Conservation (phyloP, 192 early-diverging fungal genomes). For the Coemansia sp. region DNA sequence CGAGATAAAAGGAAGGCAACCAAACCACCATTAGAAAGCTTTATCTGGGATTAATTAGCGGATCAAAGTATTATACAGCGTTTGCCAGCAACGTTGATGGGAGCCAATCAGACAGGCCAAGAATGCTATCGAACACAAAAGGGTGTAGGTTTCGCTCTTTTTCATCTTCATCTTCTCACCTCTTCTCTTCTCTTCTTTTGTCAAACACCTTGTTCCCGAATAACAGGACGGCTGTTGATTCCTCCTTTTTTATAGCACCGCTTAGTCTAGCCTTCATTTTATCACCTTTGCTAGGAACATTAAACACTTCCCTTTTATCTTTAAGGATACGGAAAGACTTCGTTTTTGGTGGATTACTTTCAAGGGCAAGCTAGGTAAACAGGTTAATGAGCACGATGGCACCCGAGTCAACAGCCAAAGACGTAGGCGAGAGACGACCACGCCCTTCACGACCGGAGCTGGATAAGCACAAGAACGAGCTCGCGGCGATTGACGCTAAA, state of each 20-base stretch:
- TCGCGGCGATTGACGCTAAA: constrained; percentile 57
- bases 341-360: not conserved
- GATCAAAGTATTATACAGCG: too few species aligned
- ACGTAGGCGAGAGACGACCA: constrained; percentile 14
- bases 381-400: constrained; percentile 24
- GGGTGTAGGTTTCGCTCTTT: too few species aligned
- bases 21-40: too few species aligned
- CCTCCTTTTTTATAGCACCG: not conserved
- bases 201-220: not conserved
- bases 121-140: too few species aligned
- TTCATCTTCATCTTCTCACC: too few species aligned
- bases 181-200: constrained; percentile 9
- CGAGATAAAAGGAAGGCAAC: not conserved
- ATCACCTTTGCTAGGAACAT: not conserved
- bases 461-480: constrained; percentile 52
- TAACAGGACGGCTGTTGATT: too few species aligned
- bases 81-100: not conserved
- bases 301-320: too few species aligned
- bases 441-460: constrained; percentile 55
- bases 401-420: constrained; percentile 26
- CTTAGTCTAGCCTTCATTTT: too few species aligned
- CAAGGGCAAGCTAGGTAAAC: not conserved
- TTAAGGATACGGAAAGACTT: too few species aligned
- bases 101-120: constrained; percentile 2
- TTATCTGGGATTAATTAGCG: too few species aligned